Evolutionary conservation across 768 basidiomycete genomes (phyloP).

Genomic region (Plicaturopsis crispa): DNA sequence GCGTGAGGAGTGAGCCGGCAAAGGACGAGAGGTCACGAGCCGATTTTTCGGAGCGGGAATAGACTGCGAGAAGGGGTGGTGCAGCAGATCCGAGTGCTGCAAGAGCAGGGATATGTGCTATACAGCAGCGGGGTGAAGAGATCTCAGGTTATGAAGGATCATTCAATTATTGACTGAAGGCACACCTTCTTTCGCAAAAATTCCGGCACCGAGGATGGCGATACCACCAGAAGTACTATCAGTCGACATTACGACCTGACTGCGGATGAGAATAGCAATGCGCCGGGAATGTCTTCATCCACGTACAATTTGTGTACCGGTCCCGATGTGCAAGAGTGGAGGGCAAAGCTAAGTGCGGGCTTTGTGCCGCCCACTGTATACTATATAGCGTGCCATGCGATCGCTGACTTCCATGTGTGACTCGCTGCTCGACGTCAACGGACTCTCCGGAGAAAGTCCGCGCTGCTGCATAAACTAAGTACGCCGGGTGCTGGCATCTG

Average conservation of each 20-base stretch:
- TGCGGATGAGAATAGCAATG: not conserved
- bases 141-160: conserved; percentile 11
- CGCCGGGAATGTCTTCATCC: too few species aligned
- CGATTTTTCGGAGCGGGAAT: conserved; percentile 68
- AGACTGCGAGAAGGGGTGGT: conserved; percentile 55
- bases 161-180: conserved; percentile 9
- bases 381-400: too few species aligned
- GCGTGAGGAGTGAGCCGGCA: conserved; percentile 32
- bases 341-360: too few species aligned
- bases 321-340: too few species aligned
- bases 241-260: not conserved
- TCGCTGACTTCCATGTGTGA: too few species aligned
- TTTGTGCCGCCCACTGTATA: too few species aligned
- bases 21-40: conserved; percentile 43
- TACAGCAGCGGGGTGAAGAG: conserved; percentile 14
- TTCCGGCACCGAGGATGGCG: conserved; percentile 76
- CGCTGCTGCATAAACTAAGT: too few species aligned
- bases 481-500: too few species aligned
- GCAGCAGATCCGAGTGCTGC: conserved; percentile 38
- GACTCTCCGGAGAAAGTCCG: too few species aligned
- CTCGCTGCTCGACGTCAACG: too few species aligned
- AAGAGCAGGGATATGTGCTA: conserved; percentile 78
- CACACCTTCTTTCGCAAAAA: conserved; percentile 71
- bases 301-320: too few species aligned
- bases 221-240: conserved; percentile 34